Conservation (phyloP, 306 rosid species). For the Inga oerstediana region DNA sequence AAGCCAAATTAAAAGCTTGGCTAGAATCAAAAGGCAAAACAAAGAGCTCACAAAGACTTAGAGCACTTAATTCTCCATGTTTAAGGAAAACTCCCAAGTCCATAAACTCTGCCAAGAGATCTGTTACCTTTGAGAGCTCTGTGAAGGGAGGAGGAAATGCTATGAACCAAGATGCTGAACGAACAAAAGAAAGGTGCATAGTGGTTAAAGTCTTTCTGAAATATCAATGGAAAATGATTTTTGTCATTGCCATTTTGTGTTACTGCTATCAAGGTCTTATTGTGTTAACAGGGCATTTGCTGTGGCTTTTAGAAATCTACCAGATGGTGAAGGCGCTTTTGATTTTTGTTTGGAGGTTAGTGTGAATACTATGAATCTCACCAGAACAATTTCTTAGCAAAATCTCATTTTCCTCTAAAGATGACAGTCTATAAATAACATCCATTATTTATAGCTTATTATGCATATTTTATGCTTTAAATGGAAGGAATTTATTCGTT, state of each 20-base stretch:
- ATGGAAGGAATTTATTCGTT: not conserved
- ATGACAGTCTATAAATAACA: not conserved
- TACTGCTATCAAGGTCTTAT: constrained; percentile 26
- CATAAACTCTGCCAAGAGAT: constrained; percentile 55
- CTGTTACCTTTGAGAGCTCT: constrained; percentile 49
- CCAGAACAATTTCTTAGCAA: constrained; percentile 6
- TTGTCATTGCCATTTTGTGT: constrained; percentile 22
- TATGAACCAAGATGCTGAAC: constrained; percentile 38
- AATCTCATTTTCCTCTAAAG: not conserved
- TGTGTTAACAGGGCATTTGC: constrained; percentile 51
- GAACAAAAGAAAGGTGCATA: constrained; percentile 61
- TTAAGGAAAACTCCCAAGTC: constrained; percentile 63
- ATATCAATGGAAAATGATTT: constrained; percentile 16
- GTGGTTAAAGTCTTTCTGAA: constrained; percentile 22
- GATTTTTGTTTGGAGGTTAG: constrained; percentile 61
- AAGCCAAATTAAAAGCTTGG: constrained; percentile 84
- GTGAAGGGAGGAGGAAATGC: constrained; percentile 51
- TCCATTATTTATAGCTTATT: not conserved
- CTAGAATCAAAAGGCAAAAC: constrained; percentile 83
- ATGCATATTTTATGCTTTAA: not conserved
- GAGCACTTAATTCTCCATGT: constrained; percentile 57
- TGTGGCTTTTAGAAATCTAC: constrained; percentile 54
- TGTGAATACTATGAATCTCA: constrained; percentile 20
- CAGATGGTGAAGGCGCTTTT: constrained; percentile 47
- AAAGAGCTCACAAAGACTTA: constrained; percentile 58